Conservation (phyloP, 2,329 filamentous ascomycete genomes). For the Aschersonia sp. region DNA sequence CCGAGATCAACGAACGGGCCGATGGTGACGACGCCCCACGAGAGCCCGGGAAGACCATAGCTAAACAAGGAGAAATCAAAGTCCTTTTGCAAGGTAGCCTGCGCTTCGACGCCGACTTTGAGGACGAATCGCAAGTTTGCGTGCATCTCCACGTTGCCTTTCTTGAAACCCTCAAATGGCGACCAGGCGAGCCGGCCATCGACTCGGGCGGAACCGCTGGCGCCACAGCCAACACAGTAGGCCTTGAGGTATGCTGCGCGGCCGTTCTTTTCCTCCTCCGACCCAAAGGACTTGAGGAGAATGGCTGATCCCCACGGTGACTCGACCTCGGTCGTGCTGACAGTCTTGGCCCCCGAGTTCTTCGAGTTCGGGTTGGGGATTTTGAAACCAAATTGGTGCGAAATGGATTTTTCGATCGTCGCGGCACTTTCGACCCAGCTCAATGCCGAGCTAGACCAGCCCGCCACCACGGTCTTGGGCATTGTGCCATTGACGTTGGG, state of each 20-base stretch:
- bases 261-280: slow-evolving; percentile 3
- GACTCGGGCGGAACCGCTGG: slow-evolving; percentile 10
- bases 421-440: no score
- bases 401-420: no score
- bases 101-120: slow-evolving; percentile 16
- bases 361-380: not conserved
- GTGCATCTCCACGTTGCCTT: slow-evolving; percentile 5
- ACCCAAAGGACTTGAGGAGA: slow-evolving; percentile 13
- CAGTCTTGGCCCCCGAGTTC: not conserved
- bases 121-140: slow-evolving; percentile 9
- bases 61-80: slow-evolving; percentile 9
- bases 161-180: not conserved
- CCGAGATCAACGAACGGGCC: slow-evolving; percentile 11
- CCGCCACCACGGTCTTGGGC: no score
- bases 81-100: slow-evolving; percentile 8
- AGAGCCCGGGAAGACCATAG: slow-evolving; percentile 11
- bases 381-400: no score
- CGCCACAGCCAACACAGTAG: slow-evolving; percentile 16
- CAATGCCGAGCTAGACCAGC: no score
- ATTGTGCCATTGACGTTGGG: not conserved
- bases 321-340: slow-evolving; percentile 6
- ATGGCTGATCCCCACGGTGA: slow-evolving; percentile 16
- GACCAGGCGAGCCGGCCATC: not conserved
- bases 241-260: slow-evolving; percentile 11
- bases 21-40: slow-evolving; percentile 12